phyloP scores from a whole-genome alignment of 2,329 filamentous ascomycete species.

The Colletotrichum sp. region DNA sequence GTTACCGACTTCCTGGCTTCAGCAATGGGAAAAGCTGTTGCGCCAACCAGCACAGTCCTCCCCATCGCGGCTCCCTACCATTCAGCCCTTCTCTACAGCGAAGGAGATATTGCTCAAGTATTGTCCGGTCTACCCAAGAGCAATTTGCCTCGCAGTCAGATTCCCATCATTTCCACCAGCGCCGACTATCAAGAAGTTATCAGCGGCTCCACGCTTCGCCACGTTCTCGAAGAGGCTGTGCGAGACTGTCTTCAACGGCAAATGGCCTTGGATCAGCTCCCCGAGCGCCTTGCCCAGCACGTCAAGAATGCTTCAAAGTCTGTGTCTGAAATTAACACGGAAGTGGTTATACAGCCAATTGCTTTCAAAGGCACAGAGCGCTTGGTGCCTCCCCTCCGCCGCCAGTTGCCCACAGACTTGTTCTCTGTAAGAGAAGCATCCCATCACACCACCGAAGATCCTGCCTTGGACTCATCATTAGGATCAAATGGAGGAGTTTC shows the following conservation, averaged over 20 bases:
- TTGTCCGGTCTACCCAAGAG: neutral
- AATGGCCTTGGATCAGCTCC: neutral
- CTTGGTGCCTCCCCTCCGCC: neutral
- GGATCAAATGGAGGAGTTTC: neutral
- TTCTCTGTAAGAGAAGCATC: neutral
- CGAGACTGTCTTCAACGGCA: neutral
- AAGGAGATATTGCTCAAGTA: neutral
- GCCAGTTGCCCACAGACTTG: neutral
- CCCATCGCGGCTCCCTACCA: neutral
- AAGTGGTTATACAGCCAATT: neutral
- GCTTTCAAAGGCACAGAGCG: neutral
- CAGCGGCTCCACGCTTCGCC: neutral
- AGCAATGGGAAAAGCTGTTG: neutral
- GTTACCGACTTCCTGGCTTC: neutral
- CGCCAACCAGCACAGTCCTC: neutral
- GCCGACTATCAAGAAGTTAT: neutral
- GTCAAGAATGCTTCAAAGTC: neutral
- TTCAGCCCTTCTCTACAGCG: neutral
- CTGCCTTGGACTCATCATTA: neutral
- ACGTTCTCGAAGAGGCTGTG: neutral
- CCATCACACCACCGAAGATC: neutral
- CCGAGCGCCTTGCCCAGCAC: neutral
- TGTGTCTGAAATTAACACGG: neutral
- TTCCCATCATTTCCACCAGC: neutral
- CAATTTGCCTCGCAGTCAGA: neutral